A percentile compares a stretch with the other conserved stretches of the same genome.
Conservation (phyloP, 2,329 filamentous ascomycete genomes). For the Exophiala sp. region DNA sequence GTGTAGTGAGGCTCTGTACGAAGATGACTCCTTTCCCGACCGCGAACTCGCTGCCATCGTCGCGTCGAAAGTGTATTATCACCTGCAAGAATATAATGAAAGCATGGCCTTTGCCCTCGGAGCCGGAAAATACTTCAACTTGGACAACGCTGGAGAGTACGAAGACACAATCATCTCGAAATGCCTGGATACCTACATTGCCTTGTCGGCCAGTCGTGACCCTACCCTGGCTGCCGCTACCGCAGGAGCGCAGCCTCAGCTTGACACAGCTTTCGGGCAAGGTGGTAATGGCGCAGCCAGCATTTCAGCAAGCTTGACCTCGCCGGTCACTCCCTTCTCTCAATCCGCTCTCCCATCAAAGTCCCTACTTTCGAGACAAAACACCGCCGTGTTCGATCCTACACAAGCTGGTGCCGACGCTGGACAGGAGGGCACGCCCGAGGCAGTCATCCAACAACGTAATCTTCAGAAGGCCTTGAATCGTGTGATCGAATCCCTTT, state of each 20-base stretch:
- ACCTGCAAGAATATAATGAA: slow-evolving; percentile 97
- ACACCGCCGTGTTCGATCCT: slow-evolving; percentile 58
- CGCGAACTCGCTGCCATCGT: slow-evolving; percentile 91
- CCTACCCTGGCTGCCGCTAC: slow-evolving; percentile 48
- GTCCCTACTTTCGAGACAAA: slow-evolving; percentile 83
- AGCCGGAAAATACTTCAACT: slow-evolving; percentile 89
- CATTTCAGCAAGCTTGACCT: slow-evolving; percentile 66
- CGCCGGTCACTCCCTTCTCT: slow-evolving; percentile 91
- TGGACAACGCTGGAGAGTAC: slow-evolving; percentile 87
- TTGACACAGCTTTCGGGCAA: slow-evolving; percentile 75
- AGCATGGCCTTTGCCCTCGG: slow-evolving; percentile 98
- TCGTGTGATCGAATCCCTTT: slow-evolving; percentile 79
- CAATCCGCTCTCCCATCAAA: slow-evolving; percentile 91
- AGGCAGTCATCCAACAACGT: slow-evolving; percentile 64
- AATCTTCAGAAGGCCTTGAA: slow-evolving; percentile 78
- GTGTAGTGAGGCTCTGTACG: slow-evolving; percentile 86
- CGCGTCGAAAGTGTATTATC: slow-evolving; percentile 97
- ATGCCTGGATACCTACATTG: slow-evolving; percentile 97
- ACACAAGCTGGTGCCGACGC: slow-evolving; percentile 55
- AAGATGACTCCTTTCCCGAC: slow-evolving; percentile 92
- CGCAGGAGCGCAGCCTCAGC: slow-evolving; percentile 54
- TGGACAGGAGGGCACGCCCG: slow-evolving; percentile 52
- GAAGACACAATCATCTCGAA: slow-evolving; percentile 99
- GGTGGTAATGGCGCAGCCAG: slow-evolving; percentile 63
- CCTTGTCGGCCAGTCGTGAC: slow-evolving; percentile 63